A percentile compares a stretch with the other conserved stretches of the same genome.
phyloP scores from a whole-genome alignment of 2,329 filamentous ascomycete species.

The Pleomassaria siparia region DNA sequence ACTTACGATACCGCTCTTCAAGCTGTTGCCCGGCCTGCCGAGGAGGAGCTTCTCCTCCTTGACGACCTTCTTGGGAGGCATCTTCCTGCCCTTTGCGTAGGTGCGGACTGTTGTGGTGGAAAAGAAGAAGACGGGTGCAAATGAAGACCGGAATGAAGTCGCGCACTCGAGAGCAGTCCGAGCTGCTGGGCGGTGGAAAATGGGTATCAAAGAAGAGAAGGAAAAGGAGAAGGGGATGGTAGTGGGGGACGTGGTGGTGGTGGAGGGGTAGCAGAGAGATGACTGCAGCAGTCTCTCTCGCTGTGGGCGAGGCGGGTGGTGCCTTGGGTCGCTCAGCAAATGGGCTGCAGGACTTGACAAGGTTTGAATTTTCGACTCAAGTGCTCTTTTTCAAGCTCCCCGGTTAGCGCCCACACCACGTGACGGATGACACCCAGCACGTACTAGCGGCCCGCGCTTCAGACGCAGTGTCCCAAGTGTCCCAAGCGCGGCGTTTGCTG shows the following conservation, averaged over 20 bases:
- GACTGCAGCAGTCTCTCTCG: constrained; percentile 35
- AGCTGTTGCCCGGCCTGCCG: constrained; percentile 92
- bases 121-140: constrained; percentile 43
- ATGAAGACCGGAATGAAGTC: constrained; percentile 45
- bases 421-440: constrained; percentile 5
- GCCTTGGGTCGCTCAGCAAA: background rate
- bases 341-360: background rate
- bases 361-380: constrained; percentile 1
- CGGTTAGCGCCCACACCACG: background rate
- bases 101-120: constrained; percentile 49
- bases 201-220: constrained; percentile 54
- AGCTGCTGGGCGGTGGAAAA: constrained; percentile 53
- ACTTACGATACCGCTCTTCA: constrained; percentile 99
- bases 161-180: constrained; percentile 48
- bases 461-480: too few species aligned
- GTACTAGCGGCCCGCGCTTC: too few species aligned
- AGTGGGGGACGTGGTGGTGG: constrained; percentile 37
- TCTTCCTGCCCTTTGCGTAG: constrained; percentile 69
- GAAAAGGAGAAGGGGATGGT: constrained; percentile 51
- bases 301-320: constrained; percentile 1
- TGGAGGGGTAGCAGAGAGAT: constrained; percentile 29
- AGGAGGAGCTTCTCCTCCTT: constrained; percentile 95
- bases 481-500: constrained; percentile 4
- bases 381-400: constrained; percentile 9
- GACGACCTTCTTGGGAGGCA: constrained; percentile 92